Percentiles rank a stretch among this genome's conserved stretches.
These are phyloP conservation scores for Naegleria lovaniensis DNA, from an alignment of 208 protist genomes.

Conservation along the genomic window DNA sequence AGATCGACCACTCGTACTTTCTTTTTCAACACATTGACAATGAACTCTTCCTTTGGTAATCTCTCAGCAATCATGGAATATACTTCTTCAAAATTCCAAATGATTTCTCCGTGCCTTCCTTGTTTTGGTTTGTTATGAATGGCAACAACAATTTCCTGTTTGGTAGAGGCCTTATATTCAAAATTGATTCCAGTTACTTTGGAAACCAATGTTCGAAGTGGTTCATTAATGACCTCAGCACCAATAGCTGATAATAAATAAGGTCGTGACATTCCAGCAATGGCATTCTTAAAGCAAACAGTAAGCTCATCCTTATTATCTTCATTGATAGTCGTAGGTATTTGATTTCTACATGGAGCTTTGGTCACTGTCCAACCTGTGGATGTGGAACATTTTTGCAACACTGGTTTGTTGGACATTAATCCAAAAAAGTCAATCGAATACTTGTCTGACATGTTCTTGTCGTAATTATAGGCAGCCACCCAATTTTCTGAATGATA, in stretches of 20 bases:
- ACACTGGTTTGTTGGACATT: not conserved
- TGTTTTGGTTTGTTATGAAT: not conserved
- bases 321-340: not conserved
- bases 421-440: not conserved
- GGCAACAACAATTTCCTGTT: not conserved
- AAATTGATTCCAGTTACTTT: not conserved
- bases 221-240: not conserved
- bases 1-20: not conserved
- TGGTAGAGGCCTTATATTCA: not conserved
- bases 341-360: not conserved
- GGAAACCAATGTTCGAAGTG: not conserved
- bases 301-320: not conserved
- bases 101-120: not conserved
- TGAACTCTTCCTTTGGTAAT: not conserved
- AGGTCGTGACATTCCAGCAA: not conserved
- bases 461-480: not conserved
- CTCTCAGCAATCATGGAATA: not conserved
- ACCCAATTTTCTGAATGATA: not conserved
- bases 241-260: not conserved
- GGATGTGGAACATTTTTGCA: not conserved
- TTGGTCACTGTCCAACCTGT: not conserved
- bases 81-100: not conserved
- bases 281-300: not conserved
- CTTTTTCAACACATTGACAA: not conserved
- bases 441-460: not conserved